Percentiles rank a stretch among this genome's conserved stretches.
Evolutionary conservation across 2,329 filamentous ascomycete species (phyloP).

Genomic region (Pestalotiopsis sp.): DNA sequence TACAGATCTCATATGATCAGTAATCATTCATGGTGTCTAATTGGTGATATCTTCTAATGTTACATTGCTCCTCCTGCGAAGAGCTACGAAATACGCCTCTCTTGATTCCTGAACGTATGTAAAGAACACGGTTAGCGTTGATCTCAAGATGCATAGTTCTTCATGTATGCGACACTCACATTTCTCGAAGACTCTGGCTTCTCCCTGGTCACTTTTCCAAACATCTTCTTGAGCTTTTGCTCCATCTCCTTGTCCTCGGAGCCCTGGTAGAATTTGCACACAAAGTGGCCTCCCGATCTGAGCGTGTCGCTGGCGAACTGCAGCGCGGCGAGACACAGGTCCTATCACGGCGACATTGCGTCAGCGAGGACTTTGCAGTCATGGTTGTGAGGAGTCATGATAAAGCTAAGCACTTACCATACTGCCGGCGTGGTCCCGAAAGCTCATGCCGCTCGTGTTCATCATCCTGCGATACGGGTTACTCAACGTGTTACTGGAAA

Average conservation of each 20-base stretch:
- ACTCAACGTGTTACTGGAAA: slow-evolving; percentile 88
- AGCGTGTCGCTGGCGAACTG: slow-evolving; percentile 85
- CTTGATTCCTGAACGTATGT: slow-evolving; percentile 68
- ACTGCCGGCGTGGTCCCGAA: slow-evolving; percentile 88
- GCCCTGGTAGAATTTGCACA: slow-evolving; percentile 98
- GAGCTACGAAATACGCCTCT: slow-evolving; percentile 83
- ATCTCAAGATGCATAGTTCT: not conserved
- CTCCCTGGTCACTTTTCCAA: slow-evolving; percentile 78
- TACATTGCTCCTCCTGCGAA: slow-evolving; percentile 63
- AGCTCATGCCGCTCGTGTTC: slow-evolving; percentile 90
- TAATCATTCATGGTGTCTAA: not conserved
- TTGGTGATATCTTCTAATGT: slow-evolving; percentile 24
- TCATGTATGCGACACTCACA: slow-evolving; percentile 52
- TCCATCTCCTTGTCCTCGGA: slow-evolving; percentile 82
- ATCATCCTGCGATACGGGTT: slow-evolving; percentile 98
- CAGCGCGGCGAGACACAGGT: slow-evolving; percentile 85
- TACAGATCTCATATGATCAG: too few species aligned
- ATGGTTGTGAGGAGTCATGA: too few species aligned
- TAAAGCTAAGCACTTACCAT: slow-evolving; percentile 67
- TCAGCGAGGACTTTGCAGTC: not conserved
- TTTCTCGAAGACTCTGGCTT: slow-evolving; percentile 90
- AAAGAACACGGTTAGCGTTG: not conserved
- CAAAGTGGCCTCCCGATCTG: slow-evolving; percentile 80
- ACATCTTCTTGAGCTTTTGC: slow-evolving; percentile 72
- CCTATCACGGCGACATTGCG: slow-evolving; percentile 53